These are phyloP conservation scores for Plasmodium gallinaceum DNA, from an alignment of 169 alveolate genomes.

Conservation along the genomic window DNA sequence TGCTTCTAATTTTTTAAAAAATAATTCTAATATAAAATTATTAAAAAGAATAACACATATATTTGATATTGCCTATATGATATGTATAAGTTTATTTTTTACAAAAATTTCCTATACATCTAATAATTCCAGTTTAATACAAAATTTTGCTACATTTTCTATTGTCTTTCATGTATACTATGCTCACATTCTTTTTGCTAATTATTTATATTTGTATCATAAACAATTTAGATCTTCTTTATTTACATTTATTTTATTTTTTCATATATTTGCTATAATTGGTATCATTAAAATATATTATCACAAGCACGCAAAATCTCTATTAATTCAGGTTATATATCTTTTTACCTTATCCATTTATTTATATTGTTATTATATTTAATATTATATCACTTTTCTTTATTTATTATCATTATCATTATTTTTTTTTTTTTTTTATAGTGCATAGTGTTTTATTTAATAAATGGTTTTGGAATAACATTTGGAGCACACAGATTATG, in stretches of 20 bases:
- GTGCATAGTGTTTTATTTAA: slow-evolving; percentile 79
- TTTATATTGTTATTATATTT: background rate
- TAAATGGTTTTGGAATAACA: slow-evolving; percentile 90
- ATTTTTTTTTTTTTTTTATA: slow-evolving; percentile 9
- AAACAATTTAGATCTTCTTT: slow-evolving; percentile 80
- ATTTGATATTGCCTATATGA: slow-evolving; percentile 30
- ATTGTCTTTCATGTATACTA: slow-evolving; percentile 35
- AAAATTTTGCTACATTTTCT: slow-evolving; percentile 25
- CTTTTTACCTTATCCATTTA: background rate
- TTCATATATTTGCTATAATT: slow-evolving; percentile 82
- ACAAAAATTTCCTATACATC: slow-evolving; percentile 48
- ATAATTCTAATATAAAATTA: slow-evolving; percentile 60
- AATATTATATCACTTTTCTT: background rate
- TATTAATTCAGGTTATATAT: slow-evolving; percentile 78
- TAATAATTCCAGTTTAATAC: slow-evolving; percentile 24
- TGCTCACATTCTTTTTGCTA: slow-evolving; percentile 48
- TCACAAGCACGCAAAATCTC: slow-evolving; percentile 78
- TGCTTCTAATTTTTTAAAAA: slow-evolving; percentile 25
- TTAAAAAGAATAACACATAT: slow-evolving; percentile 28
- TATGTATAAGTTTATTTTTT: slow-evolving; percentile 65
- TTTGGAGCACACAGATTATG: slow-evolving; percentile 92
- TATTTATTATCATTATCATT: background rate
- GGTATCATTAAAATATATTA: slow-evolving; percentile 78
- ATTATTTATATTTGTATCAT: slow-evolving; percentile 63
- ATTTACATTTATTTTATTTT: slow-evolving; percentile 77